phyloP scores from a whole-genome alignment of 1,139 yeast species.

The Kluyveromyces sp. region DNA sequence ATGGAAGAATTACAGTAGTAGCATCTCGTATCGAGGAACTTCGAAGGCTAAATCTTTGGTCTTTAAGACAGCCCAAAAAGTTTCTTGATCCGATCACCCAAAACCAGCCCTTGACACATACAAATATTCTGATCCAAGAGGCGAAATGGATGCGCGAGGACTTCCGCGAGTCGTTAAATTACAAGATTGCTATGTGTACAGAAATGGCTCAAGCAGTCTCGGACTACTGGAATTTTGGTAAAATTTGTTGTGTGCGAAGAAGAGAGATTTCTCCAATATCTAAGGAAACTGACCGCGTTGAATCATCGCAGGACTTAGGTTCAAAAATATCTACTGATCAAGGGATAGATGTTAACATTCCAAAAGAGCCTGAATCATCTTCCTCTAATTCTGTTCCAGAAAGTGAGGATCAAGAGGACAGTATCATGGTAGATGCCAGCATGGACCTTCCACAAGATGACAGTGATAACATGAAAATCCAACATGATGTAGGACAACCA shows the following conservation, averaged over 20 bases:
- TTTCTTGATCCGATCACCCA: conserved; percentile 58
- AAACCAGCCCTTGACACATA: conserved; percentile 42
- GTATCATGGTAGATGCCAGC: not conserved
- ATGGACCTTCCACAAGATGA: not conserved
- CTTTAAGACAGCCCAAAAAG: conserved; percentile 74
- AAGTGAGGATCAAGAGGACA: conserved; percentile 9
- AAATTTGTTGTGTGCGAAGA: conserved; percentile 53
- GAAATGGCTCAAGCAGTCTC: conserved; percentile 62
- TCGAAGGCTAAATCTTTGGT: conserved; percentile 84
- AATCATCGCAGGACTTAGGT: conserved; percentile 6
- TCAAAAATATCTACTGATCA: conserved; percentile 6
- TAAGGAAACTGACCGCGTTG: conserved; percentile 22
- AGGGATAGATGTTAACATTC: conserved; percentile 6
- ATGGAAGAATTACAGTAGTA: conserved; percentile 87
- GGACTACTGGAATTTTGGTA: conserved; percentile 77
- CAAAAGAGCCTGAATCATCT: not conserved
- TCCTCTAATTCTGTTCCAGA: not conserved
- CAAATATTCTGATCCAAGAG: conserved; percentile 74
- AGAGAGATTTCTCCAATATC: conserved; percentile 4
- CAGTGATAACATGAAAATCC: not conserved
- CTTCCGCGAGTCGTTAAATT: conserved; percentile 62
- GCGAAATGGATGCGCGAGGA: conserved; percentile 82
- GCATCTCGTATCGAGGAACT: conserved; percentile 89
- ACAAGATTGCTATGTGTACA: conserved; percentile 63
- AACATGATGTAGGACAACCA: not conserved